phyloP scores from a whole-genome alignment of 2,329 filamentous ascomycete species.

The Trichoderma sp. region DNA sequence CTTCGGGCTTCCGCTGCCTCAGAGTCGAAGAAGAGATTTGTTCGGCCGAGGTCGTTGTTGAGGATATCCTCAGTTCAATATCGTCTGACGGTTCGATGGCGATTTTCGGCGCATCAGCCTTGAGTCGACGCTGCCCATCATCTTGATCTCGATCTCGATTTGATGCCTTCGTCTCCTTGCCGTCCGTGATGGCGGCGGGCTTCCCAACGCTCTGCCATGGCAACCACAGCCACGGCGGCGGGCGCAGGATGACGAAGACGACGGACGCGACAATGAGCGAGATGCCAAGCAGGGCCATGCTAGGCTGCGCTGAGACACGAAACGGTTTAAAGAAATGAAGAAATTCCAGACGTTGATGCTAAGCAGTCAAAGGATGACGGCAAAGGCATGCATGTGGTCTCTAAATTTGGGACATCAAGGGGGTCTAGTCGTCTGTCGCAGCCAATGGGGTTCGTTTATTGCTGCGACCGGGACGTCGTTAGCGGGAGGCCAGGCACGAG shows the following conservation, averaged over 20 bases:
- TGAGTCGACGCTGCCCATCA: neutral
- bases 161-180: slow-evolving; percentile 1
- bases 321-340: neutral
- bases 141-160: neutral
- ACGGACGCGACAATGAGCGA: slow-evolving; percentile 64
- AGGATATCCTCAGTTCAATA: neutral
- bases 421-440: neutral
- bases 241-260: slow-evolving; percentile 57
- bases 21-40: neutral
- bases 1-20: neutral
- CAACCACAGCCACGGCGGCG: slow-evolving; percentile 49
- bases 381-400: slow-evolving; percentile 15
- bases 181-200: slow-evolving; percentile 5
- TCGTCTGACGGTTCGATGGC: neutral
- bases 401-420: slow-evolving; percentile 18
- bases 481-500: neutral
- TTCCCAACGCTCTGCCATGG: slow-evolving; percentile 25
- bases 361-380: slow-evolving; percentile 4
- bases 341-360: neutral
- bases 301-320: neutral
- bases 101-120: slow-evolving; percentile 10
- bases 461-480: neutral
- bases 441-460: neutral
- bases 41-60: neutral
- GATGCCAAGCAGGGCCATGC: slow-evolving; percentile 60